These are phyloP conservation scores for Nyssa sinensis DNA, from an alignment of 148 eudicot genomes.

Conservation along the genomic window DNA sequence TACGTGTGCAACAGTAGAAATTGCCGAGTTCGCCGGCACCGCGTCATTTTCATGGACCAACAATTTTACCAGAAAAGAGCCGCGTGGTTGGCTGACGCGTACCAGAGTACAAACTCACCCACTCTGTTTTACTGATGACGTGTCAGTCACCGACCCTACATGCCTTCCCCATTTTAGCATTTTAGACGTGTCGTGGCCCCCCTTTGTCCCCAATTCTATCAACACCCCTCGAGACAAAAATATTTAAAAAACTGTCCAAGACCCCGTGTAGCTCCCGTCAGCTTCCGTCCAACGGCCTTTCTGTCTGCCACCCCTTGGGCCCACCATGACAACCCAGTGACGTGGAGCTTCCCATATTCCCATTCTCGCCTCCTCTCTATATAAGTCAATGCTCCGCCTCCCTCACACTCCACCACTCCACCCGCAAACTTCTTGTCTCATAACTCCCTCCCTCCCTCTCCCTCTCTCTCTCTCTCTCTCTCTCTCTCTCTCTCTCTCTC, in stretches of 20 bases:
- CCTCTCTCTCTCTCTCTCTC: not conserved
- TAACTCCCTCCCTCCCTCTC: not conserved
- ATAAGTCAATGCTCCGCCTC: constrained; percentile 12
- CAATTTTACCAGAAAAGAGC: constrained; percentile 27
- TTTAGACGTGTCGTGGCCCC: constrained; percentile 38
- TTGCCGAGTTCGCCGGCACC: constrained; percentile 28
- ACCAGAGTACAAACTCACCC: not conserved
- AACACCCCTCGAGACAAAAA: constrained; percentile 15
- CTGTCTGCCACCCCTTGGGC: constrained; percentile 32
- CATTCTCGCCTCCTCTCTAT: constrained; percentile 13
- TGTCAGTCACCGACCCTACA: constrained; percentile 40
- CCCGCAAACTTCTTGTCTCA: not conserved
- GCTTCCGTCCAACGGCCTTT: constrained; percentile 47
- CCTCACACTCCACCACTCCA: constrained; percentile 18
- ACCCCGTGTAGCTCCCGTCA: constrained; percentile 29
- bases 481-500: not conserved
- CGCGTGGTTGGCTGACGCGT: constrained; percentile 33
- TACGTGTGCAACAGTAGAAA: constrained; percentile 10
- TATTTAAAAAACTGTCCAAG: constrained; percentile 19
- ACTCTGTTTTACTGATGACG: constrained; percentile 30
- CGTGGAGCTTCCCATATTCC: constrained; percentile 14
- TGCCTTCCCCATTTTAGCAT: constrained; percentile 16
- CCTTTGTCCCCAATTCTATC: constrained; percentile 38
- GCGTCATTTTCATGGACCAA: constrained; percentile 22
- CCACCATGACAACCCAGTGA: constrained; percentile 26